Base-by-base conservation (phyloP, 257 asterid genomes). In the Solanum chiquidenum region DNA sequence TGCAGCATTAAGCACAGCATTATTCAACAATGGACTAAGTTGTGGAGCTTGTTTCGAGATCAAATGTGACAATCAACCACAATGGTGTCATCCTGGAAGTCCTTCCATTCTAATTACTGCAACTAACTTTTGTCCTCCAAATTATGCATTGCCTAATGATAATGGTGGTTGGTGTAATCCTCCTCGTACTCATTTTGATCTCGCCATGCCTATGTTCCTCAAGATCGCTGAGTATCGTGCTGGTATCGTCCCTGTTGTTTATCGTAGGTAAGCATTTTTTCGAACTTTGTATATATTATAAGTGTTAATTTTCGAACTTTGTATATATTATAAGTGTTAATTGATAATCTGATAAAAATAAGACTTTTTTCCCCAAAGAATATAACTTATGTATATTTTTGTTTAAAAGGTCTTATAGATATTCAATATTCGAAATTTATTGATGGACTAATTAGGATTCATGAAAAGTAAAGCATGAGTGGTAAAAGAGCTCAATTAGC, bases 11-110 rank as follows among this genome's bases (percentile, higher is more conserved):
- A 94, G 98, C 91, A 94, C 98, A 23, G 96, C 98, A 25, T 88
- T 95, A 64, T 95, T 94, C 92, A 95, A 94, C 92, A 87, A 88
- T 21, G 98, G 98, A 3, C 87, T 93, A 87, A 95, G 94, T 91
- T 95, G 98, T 34, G 98, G 98, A 1, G 95, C 98, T 8, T 95
- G 98, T 66, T 95, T 95, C 37, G 95, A 94, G 90, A 87, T 95
- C 83, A 91, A 93, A 88, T 95, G 98, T 87, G 94, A 89, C 9
- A 89, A 89, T 86, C 93, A 90, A 13, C 84, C 84, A 69, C 86
- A 87, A 60, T 95, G 92, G 93, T 95, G 98, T 88, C 88, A 79
- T 89, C 89, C 88, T 34, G 96, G 93, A 40, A 93, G 90, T 87
- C 95, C 96, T 3, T 92, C 96, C 58, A 93, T 92, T 18, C 88